Evolutionary conservation across 805 yeast genomes (phyloP).

Genomic region (Pichia scutulata): DNA sequence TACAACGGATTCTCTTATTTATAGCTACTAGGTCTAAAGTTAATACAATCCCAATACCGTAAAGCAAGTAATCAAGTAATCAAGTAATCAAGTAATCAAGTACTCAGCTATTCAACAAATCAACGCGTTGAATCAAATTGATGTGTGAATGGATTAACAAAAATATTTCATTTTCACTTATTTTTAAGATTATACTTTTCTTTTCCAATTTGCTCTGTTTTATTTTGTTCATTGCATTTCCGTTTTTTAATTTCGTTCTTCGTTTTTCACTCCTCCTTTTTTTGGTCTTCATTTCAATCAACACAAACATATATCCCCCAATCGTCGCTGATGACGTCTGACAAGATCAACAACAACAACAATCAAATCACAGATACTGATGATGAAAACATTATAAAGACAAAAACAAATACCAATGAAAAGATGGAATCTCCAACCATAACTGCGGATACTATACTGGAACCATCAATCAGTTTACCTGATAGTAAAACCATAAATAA

Average conservation of each 20-base stretch:
- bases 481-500: constrained; percentile 5
- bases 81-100: not conserved
- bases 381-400: not conserved
- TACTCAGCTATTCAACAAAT: not conserved
- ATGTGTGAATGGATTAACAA: not conserved
- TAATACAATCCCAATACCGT: not conserved
- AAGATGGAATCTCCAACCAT: not conserved
- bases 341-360: not conserved
- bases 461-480: not conserved
- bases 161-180: not conserved
- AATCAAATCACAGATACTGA: not conserved
- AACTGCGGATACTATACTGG: not conserved
- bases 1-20: not conserved
- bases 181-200: not conserved
- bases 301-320: not conserved
- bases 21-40: not conserved
- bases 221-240: not conserved
- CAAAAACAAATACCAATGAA: not conserved
- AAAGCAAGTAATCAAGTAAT: not conserved
- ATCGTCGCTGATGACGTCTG: not conserved
- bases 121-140: not conserved
- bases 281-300: not conserved
- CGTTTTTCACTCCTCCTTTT: not conserved
- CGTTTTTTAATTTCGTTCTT: not conserved
- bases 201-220: not conserved